Percentiles rank a stretch among this genome's conserved stretches.
These are phyloP conservation scores for Trichoderma aggressivum DNA, from an alignment of 2,329 filamentous ascomycete species.

Conservation along the genomic window DNA sequence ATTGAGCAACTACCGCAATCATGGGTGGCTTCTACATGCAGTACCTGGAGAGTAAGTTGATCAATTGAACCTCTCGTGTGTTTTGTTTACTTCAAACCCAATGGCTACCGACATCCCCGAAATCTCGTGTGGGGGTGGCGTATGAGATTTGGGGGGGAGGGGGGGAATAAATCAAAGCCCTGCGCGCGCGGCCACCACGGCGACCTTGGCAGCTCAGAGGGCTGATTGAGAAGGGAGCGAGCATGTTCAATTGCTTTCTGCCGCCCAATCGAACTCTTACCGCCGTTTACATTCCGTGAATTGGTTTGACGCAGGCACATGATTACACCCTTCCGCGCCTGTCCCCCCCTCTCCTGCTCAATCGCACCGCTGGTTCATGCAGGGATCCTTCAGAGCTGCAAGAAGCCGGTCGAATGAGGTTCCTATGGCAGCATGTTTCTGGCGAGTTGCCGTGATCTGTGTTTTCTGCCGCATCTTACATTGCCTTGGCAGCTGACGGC, in stretches of 20 bases:
- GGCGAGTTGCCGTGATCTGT: not conserved
- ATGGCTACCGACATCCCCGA: slow-evolving; percentile 21
- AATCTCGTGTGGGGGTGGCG: slow-evolving; percentile 19
- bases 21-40: slow-evolving; percentile 70
- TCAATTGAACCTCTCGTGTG: slow-evolving; percentile 19
- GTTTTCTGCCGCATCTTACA: not conserved
- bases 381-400: slow-evolving; percentile 6
- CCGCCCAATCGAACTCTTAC: not conserved
- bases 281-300: not conserved
- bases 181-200: slow-evolving; percentile 5
- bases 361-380: not conserved
- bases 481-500: not conserved
- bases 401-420: slow-evolving; percentile 31
- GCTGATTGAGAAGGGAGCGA: not conserved
- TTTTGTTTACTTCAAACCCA: slow-evolving; percentile 20
- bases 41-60: slow-evolving; percentile 69
- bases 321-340: not conserved
- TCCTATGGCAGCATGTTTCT: slow-evolving; percentile 30
- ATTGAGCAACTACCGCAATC: slow-evolving; percentile 28
- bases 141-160: slow-evolving; percentile 14
- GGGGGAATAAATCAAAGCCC: not conserved
- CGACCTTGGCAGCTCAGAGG: not conserved
- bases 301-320: not conserved
- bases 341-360: not conserved
- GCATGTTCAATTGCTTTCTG: not conserved